phyloP scores from a whole-genome alignment of 2,329 filamentous ascomycete species.

The Cadophora sp. region DNA sequence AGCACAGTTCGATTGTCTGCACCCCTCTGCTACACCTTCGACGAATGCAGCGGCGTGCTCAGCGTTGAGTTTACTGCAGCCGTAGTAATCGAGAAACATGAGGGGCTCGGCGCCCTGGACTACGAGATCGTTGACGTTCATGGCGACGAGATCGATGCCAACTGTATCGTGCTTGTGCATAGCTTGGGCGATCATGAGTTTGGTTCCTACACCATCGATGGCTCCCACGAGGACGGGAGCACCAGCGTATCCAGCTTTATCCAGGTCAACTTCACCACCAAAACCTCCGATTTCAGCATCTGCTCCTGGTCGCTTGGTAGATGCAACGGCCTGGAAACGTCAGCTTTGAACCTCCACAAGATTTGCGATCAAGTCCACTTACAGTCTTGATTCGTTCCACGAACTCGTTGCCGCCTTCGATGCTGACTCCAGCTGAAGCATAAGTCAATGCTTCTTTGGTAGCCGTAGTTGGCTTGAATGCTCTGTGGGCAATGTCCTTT shows the following conservation, averaged over 20 bases:
- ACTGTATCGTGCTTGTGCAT: conserved; percentile 93
- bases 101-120: conserved; percentile 95
- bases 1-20: conserved; percentile 83
- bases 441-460: conserved; percentile 75
- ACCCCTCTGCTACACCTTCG: conserved; percentile 87
- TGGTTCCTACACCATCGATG: conserved; percentile 96
- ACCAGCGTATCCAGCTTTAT: conserved; percentile 73
- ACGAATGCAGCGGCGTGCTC: conserved; percentile 84
- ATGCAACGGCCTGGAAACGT: conserved; percentile 67
- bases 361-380: neutral
- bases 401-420: conserved; percentile 91
- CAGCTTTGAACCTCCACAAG: neutral
- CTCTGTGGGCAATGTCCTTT: conserved; percentile 88
- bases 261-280: conserved; percentile 83
- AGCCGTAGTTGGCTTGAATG: conserved; percentile 57
- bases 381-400: conserved; percentile 86
- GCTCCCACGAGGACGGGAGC: conserved; percentile 88
- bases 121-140: conserved; percentile 97
- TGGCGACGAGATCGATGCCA: conserved; percentile 94
- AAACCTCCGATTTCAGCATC: conserved; percentile 96
- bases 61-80: conserved; percentile 86
- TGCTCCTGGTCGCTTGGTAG: conserved; percentile 84
- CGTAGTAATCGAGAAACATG: conserved; percentile 98
- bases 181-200: conserved; percentile 92
- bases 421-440: conserved; percentile 90